phyloP scores from a whole-genome alignment of 305 asterid genomes.

The Caryopteris hybrid region DNA sequence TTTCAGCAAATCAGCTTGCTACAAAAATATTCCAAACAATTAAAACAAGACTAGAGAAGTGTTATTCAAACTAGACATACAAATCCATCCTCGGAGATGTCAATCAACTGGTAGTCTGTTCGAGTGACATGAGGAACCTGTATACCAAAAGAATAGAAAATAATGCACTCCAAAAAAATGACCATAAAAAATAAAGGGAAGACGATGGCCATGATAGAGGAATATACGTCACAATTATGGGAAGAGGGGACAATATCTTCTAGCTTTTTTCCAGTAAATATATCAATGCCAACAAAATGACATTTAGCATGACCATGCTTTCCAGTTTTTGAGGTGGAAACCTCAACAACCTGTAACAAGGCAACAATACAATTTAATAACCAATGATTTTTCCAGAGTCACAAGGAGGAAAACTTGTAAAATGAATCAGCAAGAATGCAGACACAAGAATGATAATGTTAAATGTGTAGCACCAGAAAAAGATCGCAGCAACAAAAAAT shows the following conservation, averaged over 20 bases:
- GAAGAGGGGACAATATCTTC: slow-evolving; percentile 92
- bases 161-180: no score
- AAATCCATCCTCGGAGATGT: slow-evolving; percentile 83
- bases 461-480: no score
- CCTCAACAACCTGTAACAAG: slow-evolving; percentile 78
- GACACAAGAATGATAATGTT: no score
- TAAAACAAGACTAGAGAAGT: no score
- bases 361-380: no score
- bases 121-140: slow-evolving; percentile 87
- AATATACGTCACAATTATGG: slow-evolving; percentile 70
- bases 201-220: no score
- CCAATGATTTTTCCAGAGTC: no score
- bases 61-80: slow-evolving; percentile 46
- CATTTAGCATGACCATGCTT: slow-evolving; percentile 92
- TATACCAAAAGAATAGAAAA: no score
- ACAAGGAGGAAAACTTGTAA: no score
- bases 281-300: slow-evolving; percentile 80
- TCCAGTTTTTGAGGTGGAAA: slow-evolving; percentile 88
- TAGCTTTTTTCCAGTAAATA: slow-evolving; percentile 77
- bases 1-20: background rate
- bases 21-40: no score
- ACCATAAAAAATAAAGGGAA: background rate
- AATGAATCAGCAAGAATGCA: no score
- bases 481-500: no score
- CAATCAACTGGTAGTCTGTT: slow-evolving; percentile 78